These are phyloP conservation scores for Anethum foeniculum DNA, from an alignment of 140 eudicot species.

Conservation along the genomic window DNA sequence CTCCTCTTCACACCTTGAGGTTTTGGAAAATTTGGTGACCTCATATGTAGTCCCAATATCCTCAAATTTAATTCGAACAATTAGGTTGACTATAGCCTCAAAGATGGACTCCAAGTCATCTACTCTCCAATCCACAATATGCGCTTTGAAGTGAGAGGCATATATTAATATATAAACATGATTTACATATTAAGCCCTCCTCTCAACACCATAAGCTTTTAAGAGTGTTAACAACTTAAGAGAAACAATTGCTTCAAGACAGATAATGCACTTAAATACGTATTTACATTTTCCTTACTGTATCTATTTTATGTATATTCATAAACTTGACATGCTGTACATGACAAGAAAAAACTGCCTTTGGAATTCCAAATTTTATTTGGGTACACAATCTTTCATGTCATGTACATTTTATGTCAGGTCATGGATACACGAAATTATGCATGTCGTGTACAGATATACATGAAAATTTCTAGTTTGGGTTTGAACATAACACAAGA, in stretches of 20 bases:
- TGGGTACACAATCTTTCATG: background rate
- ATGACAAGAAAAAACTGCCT: background rate
- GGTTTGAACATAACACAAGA: background rate
- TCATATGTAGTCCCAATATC: background rate
- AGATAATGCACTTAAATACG: background rate
- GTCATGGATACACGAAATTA: background rate
- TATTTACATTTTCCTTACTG: background rate
- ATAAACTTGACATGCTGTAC: background rate
- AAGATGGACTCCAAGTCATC: background rate
- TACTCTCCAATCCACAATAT: background rate
- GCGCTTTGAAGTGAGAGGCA: background rate
- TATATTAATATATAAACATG: background rate
- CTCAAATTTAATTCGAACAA: background rate
- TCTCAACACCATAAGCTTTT: background rate
- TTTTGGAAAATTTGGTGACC: background rate
- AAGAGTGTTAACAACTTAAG: background rate
- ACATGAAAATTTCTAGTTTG: background rate
- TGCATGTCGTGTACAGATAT: background rate
- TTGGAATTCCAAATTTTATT: background rate
- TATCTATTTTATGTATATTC: background rate
- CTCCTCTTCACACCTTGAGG: background rate
- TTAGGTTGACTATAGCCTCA: background rate
- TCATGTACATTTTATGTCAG: background rate
- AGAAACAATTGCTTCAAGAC: background rate
- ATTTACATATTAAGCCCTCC: background rate